Base-by-base conservation (phyloP, 805 yeast genomes). In the Millerago galiae region DNA sequence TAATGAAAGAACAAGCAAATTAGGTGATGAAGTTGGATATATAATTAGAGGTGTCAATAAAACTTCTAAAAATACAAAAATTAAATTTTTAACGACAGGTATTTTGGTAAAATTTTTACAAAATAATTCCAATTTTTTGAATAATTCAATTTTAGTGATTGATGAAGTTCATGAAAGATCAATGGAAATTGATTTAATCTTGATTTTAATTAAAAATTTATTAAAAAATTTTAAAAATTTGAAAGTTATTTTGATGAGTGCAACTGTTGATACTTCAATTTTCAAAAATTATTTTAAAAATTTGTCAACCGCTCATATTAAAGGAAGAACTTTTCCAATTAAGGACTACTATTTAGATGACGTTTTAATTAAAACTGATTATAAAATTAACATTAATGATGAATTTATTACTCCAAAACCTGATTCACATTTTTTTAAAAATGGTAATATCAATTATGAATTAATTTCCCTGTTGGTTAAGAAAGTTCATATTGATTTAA, bases 161-260 rank as follows among this genome's bases (percentile, higher is more conserved):
- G 98, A 91, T 69, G 98, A 91, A 63, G 98, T 91, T n/a, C 98
- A 91, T 60, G 98, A 91, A 62, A 67, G 98, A 51, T 88, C 96
- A 0, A 77, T 90, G 43, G 98, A 91, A 54, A 79, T 90, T 46
- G 98, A 91, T 61, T 79, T 90, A 43, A 67, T 91, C 31, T 67
- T 91, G 40, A 86, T 89, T 40, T 72, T 91, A 37, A 66, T 91
- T 47, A 89, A 86, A 53, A 72, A 72, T 31, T 64, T 88, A 5
- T 53, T 81, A 49, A 55, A 63, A 10, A 66, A 59, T 36, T 54
- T 59, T 35, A 70, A 68, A 38, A 71, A 77, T 1, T 58, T 90
- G 44, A 83, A 79, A 53, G 69, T 91, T 27, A 72, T 91, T 9
- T 68, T 93, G 39, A 91, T 93, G 97, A 84, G 95, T 57, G 98